Percentiles rank a stretch among this genome's conserved stretches.
phyloP scores from a whole-genome alignment of 345 rosid genomes.

The Eucalyptus grandis region DNA sequence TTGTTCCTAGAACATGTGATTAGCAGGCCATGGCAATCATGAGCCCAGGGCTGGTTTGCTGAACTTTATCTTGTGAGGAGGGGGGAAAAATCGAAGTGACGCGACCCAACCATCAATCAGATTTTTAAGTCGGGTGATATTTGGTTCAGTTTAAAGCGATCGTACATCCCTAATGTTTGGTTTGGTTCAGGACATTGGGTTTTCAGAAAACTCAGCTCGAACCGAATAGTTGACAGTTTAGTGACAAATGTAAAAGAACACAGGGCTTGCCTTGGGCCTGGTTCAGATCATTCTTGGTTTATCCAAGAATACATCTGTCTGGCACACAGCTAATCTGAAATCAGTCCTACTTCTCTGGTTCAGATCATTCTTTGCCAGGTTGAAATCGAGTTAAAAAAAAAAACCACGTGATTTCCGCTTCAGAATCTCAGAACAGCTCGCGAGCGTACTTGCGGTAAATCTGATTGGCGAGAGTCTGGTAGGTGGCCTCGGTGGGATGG shows the following conservation, averaged over 20 bases:
- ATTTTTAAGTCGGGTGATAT: fast-evolving
- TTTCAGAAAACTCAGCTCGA: neutral
- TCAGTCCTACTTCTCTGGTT: too few relatives aligned
- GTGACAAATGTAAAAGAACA: too few relatives aligned
- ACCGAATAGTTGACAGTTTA: neutral
- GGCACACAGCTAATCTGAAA: too few relatives aligned
- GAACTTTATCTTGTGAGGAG: neutral
- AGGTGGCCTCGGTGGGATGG: constrained; percentile 60
- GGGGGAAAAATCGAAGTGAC: neutral
- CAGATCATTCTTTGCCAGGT: too few relatives aligned
- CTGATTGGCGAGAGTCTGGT: neutral
- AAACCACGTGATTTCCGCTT: neutral
- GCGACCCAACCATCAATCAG: fast-evolving
- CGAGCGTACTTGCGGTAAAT: neutral
- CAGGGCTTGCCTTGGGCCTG: neutral
- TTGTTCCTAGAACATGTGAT: neutral
- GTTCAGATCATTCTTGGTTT: too few relatives aligned
- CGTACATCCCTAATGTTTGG: neutral
- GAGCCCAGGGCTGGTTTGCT: neutral
- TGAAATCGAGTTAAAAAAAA: neutral
- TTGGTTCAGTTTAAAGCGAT: neutral
- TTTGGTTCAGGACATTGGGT: neutral
- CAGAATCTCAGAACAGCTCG: neutral
- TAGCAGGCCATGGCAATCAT: neutral
- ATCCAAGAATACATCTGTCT: too few relatives aligned